Evolutionary conservation across 192 early-diverging fungal species (phyloP), one percentile per base, ranked within the genome.

Genomic region (Rhizophagus prolifer): DNA sequence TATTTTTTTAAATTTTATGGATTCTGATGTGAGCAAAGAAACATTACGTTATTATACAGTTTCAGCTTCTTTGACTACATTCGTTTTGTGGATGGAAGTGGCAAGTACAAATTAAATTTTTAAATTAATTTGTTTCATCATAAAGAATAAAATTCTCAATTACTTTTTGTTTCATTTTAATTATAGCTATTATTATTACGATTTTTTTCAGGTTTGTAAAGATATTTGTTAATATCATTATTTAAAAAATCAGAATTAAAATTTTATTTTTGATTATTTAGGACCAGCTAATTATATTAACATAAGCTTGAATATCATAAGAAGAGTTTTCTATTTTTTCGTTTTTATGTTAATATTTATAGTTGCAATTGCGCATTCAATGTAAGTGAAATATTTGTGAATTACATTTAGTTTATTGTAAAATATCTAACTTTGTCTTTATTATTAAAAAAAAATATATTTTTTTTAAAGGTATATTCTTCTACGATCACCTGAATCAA

Each of bases 281-380:
- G 66, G 66, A 7, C 16, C 66, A 13, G 66, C 21, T 10, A 68
- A 36, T 68, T 68, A 68, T 23, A 68, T 68, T 44, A 41, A 68
- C 23, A 68, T 68, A 21, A 44, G 36, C 19, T 2, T 68, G 9
- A 68, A 44, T 41, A 68, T 68, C 9, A 41, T 68, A 36, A 68
- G 21, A 13, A 68, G 41, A 21, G 36, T 68, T 21, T 68, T 34
- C 21, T 36, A 34, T 12, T 68, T 68, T 23, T 23, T 68, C 21
- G 7, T 36, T 12, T 68, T 68, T 9, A 68, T 68, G 66, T 9
- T 44, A 10, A 68, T 68, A 23, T 21, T 68, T 21, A 36, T 68
- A 16, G 5, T 68, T 23, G 66, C 36, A 3, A 61, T 61, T 25
- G 63, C 36, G 9, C 66, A 68, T 23, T 34, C 66, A 68, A 68